Evolutionary conservation across 192 early-diverging fungal genomes (phyloP).

Genomic region (Podila minutissima): DNA sequence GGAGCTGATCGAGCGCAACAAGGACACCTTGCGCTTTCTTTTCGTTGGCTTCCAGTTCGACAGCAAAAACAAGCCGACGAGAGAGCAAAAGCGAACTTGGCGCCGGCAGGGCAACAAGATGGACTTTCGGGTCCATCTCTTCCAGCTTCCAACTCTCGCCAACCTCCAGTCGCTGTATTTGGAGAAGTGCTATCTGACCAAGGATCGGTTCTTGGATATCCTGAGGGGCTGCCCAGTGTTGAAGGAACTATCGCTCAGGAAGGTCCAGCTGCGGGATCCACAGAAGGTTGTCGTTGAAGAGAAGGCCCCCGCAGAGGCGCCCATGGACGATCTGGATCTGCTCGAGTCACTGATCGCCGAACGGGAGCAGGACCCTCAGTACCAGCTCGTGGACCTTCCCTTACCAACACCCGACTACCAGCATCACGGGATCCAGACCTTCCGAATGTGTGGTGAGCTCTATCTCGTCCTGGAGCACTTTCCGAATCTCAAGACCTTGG

Average conservation of each 20-base stretch:
- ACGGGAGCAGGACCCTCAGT: not conserved
- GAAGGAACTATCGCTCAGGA: constrained; percentile 8
- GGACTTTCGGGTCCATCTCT: too few relatives aligned
- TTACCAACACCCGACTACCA: constrained; percentile 9
- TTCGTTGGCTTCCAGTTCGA: too few relatives aligned
- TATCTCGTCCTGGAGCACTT: constrained; percentile 17
- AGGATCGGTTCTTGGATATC: constrained; percentile 7
- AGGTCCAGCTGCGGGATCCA: constrained; percentile 2
- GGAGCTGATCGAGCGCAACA: too few relatives aligned
- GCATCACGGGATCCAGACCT: constrained; percentile 15
- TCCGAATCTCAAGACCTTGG: constrained; percentile 17
- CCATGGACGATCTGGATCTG: not conserved
- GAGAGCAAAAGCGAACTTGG: too few relatives aligned
- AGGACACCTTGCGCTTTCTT: too few relatives aligned
- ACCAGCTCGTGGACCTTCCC: not conserved
- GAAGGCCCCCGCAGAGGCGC: not conserved
- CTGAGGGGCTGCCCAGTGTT: constrained; percentile 20
- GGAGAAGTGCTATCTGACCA: constrained; percentile 18
- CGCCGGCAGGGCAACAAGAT: too few relatives aligned
- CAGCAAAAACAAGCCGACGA: too few relatives aligned
- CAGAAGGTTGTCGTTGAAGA: not conserved
- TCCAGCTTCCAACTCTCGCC: not conserved
- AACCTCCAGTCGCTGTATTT: constrained; percentile 14
- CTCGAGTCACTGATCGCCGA: not conserved
- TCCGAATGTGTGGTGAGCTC: constrained; percentile 32